phyloP scores from a whole-genome alignment of 1,139 yeast species.

The Scheffersomyces segobiensis region DNA sequence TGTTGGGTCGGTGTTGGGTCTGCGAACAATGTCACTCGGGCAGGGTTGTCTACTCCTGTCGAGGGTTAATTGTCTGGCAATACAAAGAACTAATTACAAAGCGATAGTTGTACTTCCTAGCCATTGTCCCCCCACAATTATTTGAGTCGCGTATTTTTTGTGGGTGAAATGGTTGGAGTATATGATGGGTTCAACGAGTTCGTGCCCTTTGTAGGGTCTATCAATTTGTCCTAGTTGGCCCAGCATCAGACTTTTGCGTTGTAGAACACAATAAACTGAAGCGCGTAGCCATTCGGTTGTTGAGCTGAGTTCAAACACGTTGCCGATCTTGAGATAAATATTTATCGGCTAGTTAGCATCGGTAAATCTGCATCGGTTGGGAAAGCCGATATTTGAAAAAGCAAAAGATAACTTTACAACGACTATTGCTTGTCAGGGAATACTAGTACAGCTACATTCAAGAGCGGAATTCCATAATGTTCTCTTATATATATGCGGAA shows the following conservation, averaged over 20 bases:
- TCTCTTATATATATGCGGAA: not conserved
- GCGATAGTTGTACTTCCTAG: not conserved
- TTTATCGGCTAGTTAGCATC: too few species aligned
- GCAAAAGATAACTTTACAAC: not conserved
- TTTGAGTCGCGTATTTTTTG: not conserved
- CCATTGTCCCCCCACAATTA: not conserved
- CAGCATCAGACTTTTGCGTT: not conserved
- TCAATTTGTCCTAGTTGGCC: not conserved
- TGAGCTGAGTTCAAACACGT: not conserved
- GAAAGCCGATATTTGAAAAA: not conserved
- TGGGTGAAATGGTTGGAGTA: not conserved
- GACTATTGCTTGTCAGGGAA: not conserved
- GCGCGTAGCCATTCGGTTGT: not conserved
- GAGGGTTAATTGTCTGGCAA: not conserved
- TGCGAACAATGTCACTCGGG: not conserved
- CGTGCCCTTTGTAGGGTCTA: not conserved
- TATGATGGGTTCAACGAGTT: not conserved
- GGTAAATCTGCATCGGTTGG: not conserved
- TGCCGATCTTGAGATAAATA: not conserved
- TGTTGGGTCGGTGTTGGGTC: not conserved
- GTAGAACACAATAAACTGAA: not conserved
- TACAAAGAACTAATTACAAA: not conserved
- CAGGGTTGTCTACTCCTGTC: not conserved
- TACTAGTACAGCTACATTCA: too few species aligned
- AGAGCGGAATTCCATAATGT: not conserved